Conservation (phyloP, 495 filamentous ascomycete genomes). For the Cladorrhinum samala region DNA sequence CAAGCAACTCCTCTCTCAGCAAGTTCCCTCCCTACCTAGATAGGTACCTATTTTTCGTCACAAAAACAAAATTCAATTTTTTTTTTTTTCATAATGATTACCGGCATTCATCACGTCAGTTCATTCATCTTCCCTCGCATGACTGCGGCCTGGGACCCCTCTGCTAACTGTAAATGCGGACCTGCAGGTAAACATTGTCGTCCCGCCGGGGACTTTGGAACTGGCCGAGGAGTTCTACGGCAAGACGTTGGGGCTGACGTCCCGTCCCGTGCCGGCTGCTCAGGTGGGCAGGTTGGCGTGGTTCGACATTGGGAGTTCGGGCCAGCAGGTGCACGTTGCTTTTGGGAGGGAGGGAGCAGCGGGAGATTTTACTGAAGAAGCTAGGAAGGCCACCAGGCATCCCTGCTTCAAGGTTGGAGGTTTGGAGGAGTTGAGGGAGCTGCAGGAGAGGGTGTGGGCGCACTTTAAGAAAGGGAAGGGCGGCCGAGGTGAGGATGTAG, state of each 20-base stretch:
- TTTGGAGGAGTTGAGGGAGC: constrained; percentile 36
- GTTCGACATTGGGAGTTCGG: constrained; percentile 53
- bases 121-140: not conserved
- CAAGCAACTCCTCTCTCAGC: no score
- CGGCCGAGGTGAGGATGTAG: no score
- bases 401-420: constrained; percentile 52
- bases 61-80: no score
- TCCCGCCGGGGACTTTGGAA: no score
- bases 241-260: constrained; percentile 45
- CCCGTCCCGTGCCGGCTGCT: constrained; percentile 44
- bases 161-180: not conserved
- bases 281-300: constrained; percentile 48
- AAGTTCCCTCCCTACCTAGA: no score
- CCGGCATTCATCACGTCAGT: constrained; percentile 47
- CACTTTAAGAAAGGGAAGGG: constrained; percentile 36
- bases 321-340: constrained; percentile 56
- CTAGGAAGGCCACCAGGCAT: constrained; percentile 37
- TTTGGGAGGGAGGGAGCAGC: constrained; percentile 38
- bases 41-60: no score
- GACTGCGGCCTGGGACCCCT: not conserved
- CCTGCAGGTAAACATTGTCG: constrained; percentile 49
- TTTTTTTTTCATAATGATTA: constrained; percentile 58
- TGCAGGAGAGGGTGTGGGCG: constrained; percentile 48
- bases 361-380: constrained; percentile 33
- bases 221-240: constrained; percentile 54